phyloP scores from a whole-genome alignment of 306 rosid genomes.

The Gleditsia sinensis region DNA sequence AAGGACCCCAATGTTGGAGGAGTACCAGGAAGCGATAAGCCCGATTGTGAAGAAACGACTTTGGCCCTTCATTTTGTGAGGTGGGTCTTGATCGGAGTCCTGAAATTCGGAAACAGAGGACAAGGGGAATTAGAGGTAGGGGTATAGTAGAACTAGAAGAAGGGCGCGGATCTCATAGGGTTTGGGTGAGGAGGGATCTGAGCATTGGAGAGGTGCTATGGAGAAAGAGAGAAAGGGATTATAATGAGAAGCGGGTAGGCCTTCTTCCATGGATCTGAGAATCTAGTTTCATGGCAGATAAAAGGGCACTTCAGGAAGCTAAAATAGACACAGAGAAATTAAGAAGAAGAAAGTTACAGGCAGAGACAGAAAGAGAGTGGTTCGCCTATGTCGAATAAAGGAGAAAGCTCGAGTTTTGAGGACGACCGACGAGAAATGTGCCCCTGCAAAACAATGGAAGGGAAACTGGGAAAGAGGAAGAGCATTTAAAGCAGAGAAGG shows the following conservation, averaged over 20 bases:
- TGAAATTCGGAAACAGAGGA: conserved; percentile 28
- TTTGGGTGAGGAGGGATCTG: conserved; percentile 34
- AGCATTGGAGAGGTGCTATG: conserved; percentile 37
- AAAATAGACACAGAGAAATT: background rate
- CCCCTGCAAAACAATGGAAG: conserved; percentile 33
- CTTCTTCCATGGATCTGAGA: conserved; percentile 61
- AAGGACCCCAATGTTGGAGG: conserved; percentile 95
- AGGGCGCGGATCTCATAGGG: conserved; percentile 52
- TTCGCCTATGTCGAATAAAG: conserved; percentile 28
- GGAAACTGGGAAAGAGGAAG: background rate
- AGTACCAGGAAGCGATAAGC: conserved; percentile 81
- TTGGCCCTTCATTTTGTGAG: conserved; percentile 58
- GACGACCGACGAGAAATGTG: conserved; percentile 57
- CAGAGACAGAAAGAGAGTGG: background rate
- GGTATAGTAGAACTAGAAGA: conserved; percentile 11
- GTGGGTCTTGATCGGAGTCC: conserved; percentile 48
- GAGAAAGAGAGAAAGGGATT: conserved; percentile 9
- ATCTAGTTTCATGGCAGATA: conserved; percentile 35
- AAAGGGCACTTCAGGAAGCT: background rate
- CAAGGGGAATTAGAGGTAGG: background rate
- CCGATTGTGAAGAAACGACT: conserved; percentile 87
- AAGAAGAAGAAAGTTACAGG: background rate
- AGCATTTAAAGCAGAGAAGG: conserved; percentile 25
- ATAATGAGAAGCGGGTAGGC: conserved; percentile 20
- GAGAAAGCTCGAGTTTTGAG: conserved; percentile 43